Evolutionary conservation across 352 stramenopile genomes (phyloP), one percentile per base, ranked within the genome.

Genomic region (Globisporangium megalacanthum): DNA sequence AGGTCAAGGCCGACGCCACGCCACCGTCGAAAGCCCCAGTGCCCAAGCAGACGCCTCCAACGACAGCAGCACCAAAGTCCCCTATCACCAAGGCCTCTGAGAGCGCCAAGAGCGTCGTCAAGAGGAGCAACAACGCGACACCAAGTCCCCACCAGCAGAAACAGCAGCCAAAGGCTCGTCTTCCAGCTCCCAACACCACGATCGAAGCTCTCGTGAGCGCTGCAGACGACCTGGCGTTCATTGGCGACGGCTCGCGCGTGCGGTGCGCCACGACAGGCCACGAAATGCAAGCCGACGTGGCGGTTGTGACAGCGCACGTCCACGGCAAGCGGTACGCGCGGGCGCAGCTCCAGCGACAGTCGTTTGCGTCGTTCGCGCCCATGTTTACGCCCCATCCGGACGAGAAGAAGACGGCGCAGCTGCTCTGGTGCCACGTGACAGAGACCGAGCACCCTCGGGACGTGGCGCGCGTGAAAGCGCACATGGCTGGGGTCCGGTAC

Each of bases 401-500:
- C 52, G 73, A 82, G 52, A 71, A 74, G 19, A 73, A 80, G 65
- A 37, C 58, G 22, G 44, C 59, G 31, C 61, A 70, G 29, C 64
- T 85, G 62, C 45, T 89, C 55, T 89, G 79, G 79, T 89, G 79
- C 61, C 70, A 69, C 53, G 79, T 89, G 48, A 89, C 79, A 2
- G 72, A 86, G 53, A 77, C 73, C 19, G 66, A 73, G 35, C 76
- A 86, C 50, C 59, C 66, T 13, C 77, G 79, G 54, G 69, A 83
- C 17, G 49, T 69, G 9, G 60, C 69, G 53, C 75, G 77, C 29
- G 65, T 89, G 17, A 62, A 89, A 49, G 70, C 70, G 17, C 79
- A 89, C 66, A 82, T 86, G 17, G 44, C 65, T 0, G 79, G 66
- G 5, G 42, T 57, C 3, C 76, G 76, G 41, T 89, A 87, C 54